Conservation (phyloP, 1,284 basidiomycete genomes). For the Trichosporon inkin region DNA sequence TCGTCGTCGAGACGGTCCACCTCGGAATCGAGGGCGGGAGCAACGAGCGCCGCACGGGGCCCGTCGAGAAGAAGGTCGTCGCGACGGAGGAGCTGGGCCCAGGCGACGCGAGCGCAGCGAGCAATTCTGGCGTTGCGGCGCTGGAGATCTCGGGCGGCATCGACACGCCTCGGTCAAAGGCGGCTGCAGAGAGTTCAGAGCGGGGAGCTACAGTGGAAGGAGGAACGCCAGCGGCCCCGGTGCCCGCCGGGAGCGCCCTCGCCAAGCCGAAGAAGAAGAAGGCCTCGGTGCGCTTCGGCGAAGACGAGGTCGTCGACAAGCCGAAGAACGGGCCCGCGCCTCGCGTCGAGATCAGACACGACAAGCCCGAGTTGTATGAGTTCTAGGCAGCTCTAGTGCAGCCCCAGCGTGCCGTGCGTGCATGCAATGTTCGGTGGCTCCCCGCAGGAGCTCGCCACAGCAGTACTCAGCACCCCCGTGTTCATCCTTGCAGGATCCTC, state of each 20-base stretch:
- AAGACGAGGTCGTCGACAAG: conserved; percentile 28
- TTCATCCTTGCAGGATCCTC: too few species aligned
- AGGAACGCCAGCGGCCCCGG: neutral
- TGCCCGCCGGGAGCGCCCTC: conserved; percentile 7
- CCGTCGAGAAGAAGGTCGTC: conserved; percentile 13
- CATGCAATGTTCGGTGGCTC: neutral
- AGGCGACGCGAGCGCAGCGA: neutral
- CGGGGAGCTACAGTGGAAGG: neutral
- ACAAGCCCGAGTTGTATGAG: conserved; percentile 53
- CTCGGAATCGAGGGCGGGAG: conserved; percentile 89
- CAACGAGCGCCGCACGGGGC: conserved; percentile 68
- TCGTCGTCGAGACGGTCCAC: conserved; percentile 88
- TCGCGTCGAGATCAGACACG: conserved; percentile 40
- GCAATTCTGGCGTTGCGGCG: neutral
- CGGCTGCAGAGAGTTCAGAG: neutral
- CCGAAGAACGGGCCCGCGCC: conserved; percentile 8
- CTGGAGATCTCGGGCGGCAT: neutral
- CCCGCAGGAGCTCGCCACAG: too few species aligned
- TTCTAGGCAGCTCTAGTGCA: conserved; percentile 34
- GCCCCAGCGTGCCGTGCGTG: neutral
- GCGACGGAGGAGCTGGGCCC: neutral
- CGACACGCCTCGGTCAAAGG: neutral
- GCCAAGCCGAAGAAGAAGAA: conserved; percentile 30
- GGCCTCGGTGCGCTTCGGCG: conserved; percentile 42
- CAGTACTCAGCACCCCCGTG: too few species aligned